Conservation (phyloP, 2,329 filamentous ascomycete genomes). For the Sarocladium brachiariae region DNA sequence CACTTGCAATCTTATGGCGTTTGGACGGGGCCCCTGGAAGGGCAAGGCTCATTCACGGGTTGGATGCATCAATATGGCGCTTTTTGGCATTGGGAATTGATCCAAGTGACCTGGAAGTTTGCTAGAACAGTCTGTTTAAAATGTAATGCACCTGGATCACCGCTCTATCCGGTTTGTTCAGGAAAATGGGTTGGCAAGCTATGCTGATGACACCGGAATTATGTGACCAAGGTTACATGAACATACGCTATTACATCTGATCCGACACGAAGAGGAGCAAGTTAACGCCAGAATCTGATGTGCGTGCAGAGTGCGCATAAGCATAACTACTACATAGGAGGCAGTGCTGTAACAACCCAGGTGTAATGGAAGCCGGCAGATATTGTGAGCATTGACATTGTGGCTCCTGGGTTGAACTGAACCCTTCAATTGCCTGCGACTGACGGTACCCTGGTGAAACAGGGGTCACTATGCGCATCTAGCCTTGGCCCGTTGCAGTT, state of each 20-base stretch:
- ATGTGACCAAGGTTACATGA: no score
- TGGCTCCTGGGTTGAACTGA: neutral
- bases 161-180: neutral
- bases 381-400: neutral
- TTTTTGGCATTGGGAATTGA: neutral
- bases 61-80: conserved; percentile 4
- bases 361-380: no score
- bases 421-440: no score
- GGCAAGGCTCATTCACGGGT: neutral
- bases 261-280: no score
- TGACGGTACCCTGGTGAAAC: neutral
- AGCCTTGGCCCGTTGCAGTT: neutral
- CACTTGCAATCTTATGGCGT: conserved; percentile 2
- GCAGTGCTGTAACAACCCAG: no score
- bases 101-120: neutral
- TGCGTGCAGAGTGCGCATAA: no score
- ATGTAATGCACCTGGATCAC: neutral
- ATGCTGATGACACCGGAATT: no score
- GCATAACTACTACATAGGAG: no score
- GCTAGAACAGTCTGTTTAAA: neutral
- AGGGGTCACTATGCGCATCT: neutral
- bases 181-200: no score
- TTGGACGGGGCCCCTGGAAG: neutral
- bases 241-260: no score
- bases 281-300: no score